These are phyloP conservation scores for Ogataea ganodermae DNA, from an alignment of 805 yeast genomes.

Conservation along the genomic window DNA sequence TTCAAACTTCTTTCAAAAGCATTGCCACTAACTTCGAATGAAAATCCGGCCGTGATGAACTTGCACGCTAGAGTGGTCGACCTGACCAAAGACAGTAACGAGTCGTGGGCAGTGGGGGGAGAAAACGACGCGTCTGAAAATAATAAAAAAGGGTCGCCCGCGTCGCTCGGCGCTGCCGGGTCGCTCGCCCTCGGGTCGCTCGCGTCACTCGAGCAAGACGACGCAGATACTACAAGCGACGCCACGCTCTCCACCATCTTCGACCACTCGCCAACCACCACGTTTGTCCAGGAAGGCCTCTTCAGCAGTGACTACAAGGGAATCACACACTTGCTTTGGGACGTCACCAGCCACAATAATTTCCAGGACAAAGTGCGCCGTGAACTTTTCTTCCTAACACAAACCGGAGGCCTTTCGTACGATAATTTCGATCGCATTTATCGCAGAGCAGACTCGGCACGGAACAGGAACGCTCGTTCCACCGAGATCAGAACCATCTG, in stretches of 20 bases:
- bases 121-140: slow-evolving; percentile 1
- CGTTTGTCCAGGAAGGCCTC: neutral
- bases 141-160: neutral
- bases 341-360: slow-evolving; percentile 9
- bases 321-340: slow-evolving; percentile 3
- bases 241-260: neutral
- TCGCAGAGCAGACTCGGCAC: slow-evolving; percentile 7
- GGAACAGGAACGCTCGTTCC: neutral
- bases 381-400: slow-evolving; percentile 20
- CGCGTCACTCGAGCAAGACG: neutral
- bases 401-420: slow-evolving; percentile 20
- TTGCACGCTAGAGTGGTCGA: neutral
- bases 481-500: slow-evolving; percentile 18
- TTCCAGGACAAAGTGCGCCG: slow-evolving; percentile 16
- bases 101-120: neutral
- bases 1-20: neutral
- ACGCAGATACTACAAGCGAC: slow-evolving; percentile 3
- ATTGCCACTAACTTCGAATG: neutral
- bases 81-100: neutral
- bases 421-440: slow-evolving; percentile 21
- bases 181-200: neutral
- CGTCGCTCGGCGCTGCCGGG: neutral
- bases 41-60: neutral
- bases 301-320: slow-evolving; percentile 10
- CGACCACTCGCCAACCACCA: slow-evolving; percentile 9